These are phyloP conservation scores for Byssoonygena ceratinophila DNA, from an alignment of 2,329 filamentous ascomycete species.

Conservation along the genomic window DNA sequence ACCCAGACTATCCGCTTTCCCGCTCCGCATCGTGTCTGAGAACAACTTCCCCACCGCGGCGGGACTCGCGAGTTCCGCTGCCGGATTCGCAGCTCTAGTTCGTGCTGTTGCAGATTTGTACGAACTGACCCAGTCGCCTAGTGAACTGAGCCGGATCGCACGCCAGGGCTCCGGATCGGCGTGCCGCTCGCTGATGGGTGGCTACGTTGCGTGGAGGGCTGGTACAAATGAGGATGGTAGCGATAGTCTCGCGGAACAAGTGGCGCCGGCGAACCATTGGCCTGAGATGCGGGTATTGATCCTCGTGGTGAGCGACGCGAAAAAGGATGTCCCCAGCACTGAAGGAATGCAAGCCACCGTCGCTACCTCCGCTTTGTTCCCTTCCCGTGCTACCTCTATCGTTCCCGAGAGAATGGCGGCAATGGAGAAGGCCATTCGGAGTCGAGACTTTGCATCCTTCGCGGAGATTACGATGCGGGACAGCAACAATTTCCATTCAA, in stretches of 20 bases:
- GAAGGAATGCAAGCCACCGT: slow-evolving; percentile 97
- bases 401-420: slow-evolving; percentile 72
- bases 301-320: slow-evolving; percentile 81
- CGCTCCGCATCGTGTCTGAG: slow-evolving; percentile 79
- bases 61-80: slow-evolving; percentile 60
- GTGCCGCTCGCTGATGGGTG: slow-evolving; percentile 84
- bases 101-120: slow-evolving; percentile 85
- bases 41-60: slow-evolving; percentile 99
- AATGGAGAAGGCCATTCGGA: slow-evolving; percentile 72
- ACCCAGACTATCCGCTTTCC: slow-evolving; percentile 67
- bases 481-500: slow-evolving; percentile 93
- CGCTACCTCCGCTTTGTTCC: slow-evolving; percentile 77
- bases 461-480: slow-evolving; percentile 91
- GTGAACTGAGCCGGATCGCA: slow-evolving; percentile 78
- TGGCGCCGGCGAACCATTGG: slow-evolving; percentile 85
- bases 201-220: slow-evolving; percentile 90
- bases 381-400: slow-evolving; percentile 59
- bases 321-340: slow-evolving; percentile 90
- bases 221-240: slow-evolving; percentile 65
- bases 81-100: slow-evolving; percentile 58
- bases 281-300: slow-evolving; percentile 87
- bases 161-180: slow-evolving; percentile 91
- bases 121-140: slow-evolving; percentile 65
- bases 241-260: slow-evolving; percentile 79
- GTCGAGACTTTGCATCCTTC: slow-evolving; percentile 74